Evolutionary conservation across 768 basidiomycete species (phyloP), one percentile per base, ranked within the genome.

Genomic region (Naganishia vishniacii): DNA sequence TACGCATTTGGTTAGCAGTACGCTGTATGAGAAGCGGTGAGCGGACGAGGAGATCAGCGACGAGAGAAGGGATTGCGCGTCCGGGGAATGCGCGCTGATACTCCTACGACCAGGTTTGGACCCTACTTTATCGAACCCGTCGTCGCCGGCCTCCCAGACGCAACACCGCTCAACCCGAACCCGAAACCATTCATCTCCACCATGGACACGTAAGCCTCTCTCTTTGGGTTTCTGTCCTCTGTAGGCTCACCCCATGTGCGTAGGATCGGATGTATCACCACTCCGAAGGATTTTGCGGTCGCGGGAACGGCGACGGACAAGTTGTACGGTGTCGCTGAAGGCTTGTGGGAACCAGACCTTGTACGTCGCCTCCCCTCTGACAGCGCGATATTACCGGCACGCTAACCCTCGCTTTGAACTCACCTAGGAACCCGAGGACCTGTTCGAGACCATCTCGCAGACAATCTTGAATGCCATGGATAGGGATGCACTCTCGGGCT

Each of bases 371-470:
- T n/a, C n/a, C n/a, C 4, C 12, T 51, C n/a, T 23, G 12, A n/a
- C n/a, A n/a, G n/a, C 5, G 12, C 23, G 47, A 31, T 47, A 48
- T 28, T 29, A 6, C 8, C 12, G 3, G n/a, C 12, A 16, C 2
- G 20, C 60, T 34, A n/a, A 48, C 31, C 3, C 13, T 3, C 28
- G 11, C 5, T 9, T 48, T 20, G 46, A 48, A 31, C n/a, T n/a
- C 2, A 28, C 18, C 25, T 41, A 80, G 80, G 92, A 87, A 75
- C 85, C 93, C 15, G 95, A 98, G 73, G 95, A 98, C 77, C 80
- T 99, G 48, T 99, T 99, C 73, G 95, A 99, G 81, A 98, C 95
- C 1, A 92, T 97, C 72, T 91, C 90, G 29, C 95, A 99, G 78
- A 93, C 92, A 7, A 78, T 99, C 65, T 78, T 98, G 78, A 98